These are phyloP conservation scores for Emydomyces testavorans DNA, from an alignment of 2,329 filamentous ascomycete species.

Conservation along the genomic window DNA sequence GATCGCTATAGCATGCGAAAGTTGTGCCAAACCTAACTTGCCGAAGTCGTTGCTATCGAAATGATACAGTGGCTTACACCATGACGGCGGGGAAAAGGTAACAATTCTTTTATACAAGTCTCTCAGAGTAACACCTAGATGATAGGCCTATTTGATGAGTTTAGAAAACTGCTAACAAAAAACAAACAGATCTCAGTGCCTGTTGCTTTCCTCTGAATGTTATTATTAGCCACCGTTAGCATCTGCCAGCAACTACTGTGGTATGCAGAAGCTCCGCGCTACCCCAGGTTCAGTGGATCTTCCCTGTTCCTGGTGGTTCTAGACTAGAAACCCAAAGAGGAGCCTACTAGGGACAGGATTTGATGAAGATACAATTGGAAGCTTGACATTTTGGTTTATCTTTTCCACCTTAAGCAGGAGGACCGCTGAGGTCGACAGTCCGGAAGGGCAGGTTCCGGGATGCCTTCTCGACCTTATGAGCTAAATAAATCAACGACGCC, in stretches of 20 bases:
- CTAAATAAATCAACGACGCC: conserved; percentile 9
- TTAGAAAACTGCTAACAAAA: background rate
- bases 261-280: conserved; percentile 4
- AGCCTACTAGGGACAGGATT: background rate
- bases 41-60: background rate
- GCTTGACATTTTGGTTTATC: background rate
- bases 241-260: background rate
- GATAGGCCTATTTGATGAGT: background rate
- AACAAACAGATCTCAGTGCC: no score
- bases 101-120: background rate
- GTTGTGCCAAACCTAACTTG: background rate
- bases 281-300: conserved; percentile 8
- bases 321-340: conserved; percentile 4
- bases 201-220: background rate
- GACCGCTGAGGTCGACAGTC: conserved; percentile 1
- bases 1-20: conserved; percentile 2
- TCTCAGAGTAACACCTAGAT: background rate
- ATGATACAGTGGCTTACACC: conserved; percentile 1
- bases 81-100: background rate
- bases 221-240: background rate
- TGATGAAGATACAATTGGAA: background rate
- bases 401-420: conserved; percentile 5
- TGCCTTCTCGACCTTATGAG: background rate
- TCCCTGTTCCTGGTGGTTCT: conserved; percentile 11
- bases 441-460: conserved; percentile 1